Conservation (phyloP, 1,139 yeast genomes). For the Kluyveromyces sp. region DNA sequence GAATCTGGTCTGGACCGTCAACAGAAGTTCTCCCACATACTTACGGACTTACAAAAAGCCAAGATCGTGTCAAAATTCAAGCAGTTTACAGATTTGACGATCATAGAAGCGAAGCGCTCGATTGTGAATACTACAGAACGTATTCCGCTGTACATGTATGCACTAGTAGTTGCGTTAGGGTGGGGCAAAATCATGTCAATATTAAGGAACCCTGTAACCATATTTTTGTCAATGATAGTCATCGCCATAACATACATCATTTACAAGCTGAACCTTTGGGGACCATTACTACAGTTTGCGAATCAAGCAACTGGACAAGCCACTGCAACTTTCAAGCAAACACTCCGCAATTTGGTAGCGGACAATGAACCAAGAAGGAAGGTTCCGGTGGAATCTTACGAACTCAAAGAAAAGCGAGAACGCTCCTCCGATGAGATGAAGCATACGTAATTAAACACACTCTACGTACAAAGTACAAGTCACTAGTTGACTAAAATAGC, state of each 20-base stretch:
- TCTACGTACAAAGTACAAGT: not conserved
- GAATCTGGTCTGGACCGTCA: constrained; percentile 32
- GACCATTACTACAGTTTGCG: constrained; percentile 61
- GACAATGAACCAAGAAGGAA: constrained; percentile 21
- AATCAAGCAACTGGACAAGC: constrained; percentile 54
- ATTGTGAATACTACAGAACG: constrained; percentile 63
- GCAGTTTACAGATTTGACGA: constrained; percentile 72
- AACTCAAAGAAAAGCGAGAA: constrained; percentile 12
- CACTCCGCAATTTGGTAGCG: constrained; percentile 36
- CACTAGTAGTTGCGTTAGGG: constrained; percentile 67
- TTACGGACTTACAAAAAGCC: constrained; percentile 52
- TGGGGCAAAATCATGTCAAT: constrained; percentile 96
- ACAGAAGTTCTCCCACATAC: constrained; percentile 48
- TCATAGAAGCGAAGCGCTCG: constrained; percentile 77
- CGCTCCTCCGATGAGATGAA: constrained; percentile 1
- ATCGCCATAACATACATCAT: constrained; percentile 62
- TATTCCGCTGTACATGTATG: constrained; percentile 77
- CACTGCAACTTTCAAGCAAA: constrained; percentile 49
- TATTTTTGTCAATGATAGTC: constrained; percentile 47
- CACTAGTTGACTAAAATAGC: not conserved
- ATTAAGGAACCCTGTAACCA: constrained; percentile 71
- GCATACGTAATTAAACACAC: not conserved
- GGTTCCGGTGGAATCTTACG: constrained; percentile 14
- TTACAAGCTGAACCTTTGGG: constrained; percentile 65
- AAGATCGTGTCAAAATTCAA: constrained; percentile 56